Evolutionary conservation across 352 stramenopile genomes (phyloP).

Genomic region (Phytophthora nicotianae): DNA sequence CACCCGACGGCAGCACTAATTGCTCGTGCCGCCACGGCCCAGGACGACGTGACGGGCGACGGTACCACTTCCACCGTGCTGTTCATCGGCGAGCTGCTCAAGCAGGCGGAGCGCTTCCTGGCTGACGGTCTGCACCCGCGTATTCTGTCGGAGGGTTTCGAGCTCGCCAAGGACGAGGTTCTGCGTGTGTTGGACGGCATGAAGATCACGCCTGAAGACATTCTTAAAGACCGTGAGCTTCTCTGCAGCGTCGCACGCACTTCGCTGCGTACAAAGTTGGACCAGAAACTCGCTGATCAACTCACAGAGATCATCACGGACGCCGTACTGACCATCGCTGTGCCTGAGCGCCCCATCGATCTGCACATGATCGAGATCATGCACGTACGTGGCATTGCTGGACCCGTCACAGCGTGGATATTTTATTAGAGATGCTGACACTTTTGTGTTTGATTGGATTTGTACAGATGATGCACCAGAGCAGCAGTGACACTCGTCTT

Average conservation of each 20-base stretch:
- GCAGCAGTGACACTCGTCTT: constrained; percentile 92
- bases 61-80: constrained; percentile 99
- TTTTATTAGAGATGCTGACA: constrained; percentile 6
- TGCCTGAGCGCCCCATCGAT: constrained; percentile 90
- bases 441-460: neutral
- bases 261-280: constrained; percentile 97
- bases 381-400: constrained; percentile 67
- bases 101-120: constrained; percentile 97
- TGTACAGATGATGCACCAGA: constrained; percentile 96
- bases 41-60: constrained; percentile 96
- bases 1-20: constrained; percentile 99
- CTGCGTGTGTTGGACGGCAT: constrained; percentile 95
- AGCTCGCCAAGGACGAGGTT: constrained; percentile 95
- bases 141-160: constrained; percentile 97
- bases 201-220: constrained; percentile 81
- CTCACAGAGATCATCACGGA: constrained; percentile 98
- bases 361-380: constrained; percentile 99
- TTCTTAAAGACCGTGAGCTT: constrained; percentile 95
- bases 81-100: constrained; percentile 98
- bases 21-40: constrained; percentile 97
- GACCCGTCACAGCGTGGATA: neutral
- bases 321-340: constrained; percentile 95
- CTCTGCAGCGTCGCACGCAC: constrained; percentile 94
- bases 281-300: constrained; percentile 92
- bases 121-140: constrained; percentile 97